Evolutionary conservation across 805 yeast genomes (phyloP).

Genomic region (Myxozyma geophila): DNA sequence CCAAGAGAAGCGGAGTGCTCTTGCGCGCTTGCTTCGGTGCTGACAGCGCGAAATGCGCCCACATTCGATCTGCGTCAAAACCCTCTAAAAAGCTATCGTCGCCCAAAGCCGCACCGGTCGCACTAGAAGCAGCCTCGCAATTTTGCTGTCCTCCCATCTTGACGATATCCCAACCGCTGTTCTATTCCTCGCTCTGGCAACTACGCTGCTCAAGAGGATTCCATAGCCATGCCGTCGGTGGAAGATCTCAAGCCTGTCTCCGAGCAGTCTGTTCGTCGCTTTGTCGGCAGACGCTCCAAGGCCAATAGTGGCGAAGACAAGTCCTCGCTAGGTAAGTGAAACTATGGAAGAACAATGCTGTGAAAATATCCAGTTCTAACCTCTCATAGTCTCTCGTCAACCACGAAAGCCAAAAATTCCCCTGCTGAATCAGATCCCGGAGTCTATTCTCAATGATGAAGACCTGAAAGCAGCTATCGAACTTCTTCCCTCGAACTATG

Average conservation of each 20-base stretch:
- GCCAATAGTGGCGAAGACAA: not conserved
- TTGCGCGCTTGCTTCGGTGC: not conserved
- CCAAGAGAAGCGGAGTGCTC: too few species aligned
- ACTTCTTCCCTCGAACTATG: slow-evolving; percentile 86
- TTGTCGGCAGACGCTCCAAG: slow-evolving; percentile 14
- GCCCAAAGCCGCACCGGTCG: too few species aligned
- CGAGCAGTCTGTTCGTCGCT: not conserved
- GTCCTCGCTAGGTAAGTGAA: not conserved
- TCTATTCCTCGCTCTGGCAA: too few species aligned
- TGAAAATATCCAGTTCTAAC: not conserved
- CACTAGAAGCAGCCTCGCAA: too few species aligned
- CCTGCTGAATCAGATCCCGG: slow-evolving; percentile 83
- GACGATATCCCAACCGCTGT: not conserved
- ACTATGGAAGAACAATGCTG: not conserved
- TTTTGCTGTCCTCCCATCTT: too few species aligned
- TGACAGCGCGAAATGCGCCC: not conserved
- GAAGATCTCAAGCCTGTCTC: not conserved
- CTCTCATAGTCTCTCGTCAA: not conserved
- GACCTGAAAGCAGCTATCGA: slow-evolving; percentile 84
- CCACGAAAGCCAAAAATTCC: slow-evolving; percentile 19
- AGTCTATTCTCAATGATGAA: slow-evolving; percentile 75
- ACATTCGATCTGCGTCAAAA: not conserved
- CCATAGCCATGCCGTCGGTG: slow-evolving; percentile 2
- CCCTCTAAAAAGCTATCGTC: too few species aligned
- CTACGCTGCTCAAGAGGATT: not conserved